Conservation (phyloP, 805 yeast species). For the Wickerhamiella azyma region DNA sequence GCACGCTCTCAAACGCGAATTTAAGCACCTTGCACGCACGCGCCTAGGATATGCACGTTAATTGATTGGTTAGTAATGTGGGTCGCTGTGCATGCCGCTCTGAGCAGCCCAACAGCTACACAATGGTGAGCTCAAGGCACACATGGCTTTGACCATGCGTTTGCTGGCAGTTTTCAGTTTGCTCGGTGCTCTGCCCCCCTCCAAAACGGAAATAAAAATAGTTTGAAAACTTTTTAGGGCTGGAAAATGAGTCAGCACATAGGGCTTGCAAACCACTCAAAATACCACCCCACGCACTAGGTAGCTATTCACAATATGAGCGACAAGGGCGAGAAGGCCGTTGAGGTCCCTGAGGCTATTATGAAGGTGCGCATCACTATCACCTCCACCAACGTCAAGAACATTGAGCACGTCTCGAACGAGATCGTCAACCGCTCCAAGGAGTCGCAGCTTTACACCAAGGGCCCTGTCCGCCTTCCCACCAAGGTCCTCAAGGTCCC, state of each 20-base stretch:
- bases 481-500: constrained; percentile 95
- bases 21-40: too few relatives aligned
- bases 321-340: constrained; percentile 57
- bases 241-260: not conserved
- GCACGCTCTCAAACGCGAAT: too few relatives aligned
- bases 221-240: too few relatives aligned
- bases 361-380: constrained; percentile 98
- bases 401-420: constrained; percentile 88
- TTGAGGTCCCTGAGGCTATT: constrained; percentile 67
- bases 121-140: too few relatives aligned
- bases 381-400: constrained; percentile 97
- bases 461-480: constrained; percentile 99
- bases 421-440: constrained; percentile 82
- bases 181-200: too few relatives aligned
- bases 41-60: too few relatives aligned
- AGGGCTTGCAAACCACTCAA: constrained; percentile 2
- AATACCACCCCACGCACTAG: not conserved
- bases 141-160: too few relatives aligned
- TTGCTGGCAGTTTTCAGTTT: too few relatives aligned
- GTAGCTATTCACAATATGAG: constrained; percentile 20
- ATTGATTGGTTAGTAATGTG: too few relatives aligned
- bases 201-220: too few relatives aligned
- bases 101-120: too few relatives aligned
- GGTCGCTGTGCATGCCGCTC: too few relatives aligned
- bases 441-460: constrained; percentile 63